Base-by-base conservation (phyloP, 257 asterid species). In the Oldenlandia corymbosa region DNA sequence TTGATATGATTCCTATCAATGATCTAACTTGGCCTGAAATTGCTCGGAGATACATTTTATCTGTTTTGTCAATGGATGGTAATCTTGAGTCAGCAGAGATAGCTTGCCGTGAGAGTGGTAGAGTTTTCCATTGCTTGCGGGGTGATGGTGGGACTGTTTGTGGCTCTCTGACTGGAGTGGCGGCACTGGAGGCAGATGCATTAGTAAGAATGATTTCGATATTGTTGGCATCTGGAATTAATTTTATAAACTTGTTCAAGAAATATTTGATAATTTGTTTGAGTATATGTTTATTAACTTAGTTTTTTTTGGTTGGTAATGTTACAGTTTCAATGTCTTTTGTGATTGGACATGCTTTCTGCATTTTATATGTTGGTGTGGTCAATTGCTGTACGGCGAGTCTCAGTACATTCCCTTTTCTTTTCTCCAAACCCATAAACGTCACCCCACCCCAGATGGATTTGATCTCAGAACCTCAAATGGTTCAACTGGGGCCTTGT, bases 21-120 rank as follows among this genome's bases (percentile, higher is more conserved):
- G 94, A 77, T 72, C 80, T 93, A 69, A 90, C 99, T 1, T 93
- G 97, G 99, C 97, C 85, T 58, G 99, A 93, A 86, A 78, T 93
- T 56, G 86, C 95, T 55, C 83, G 99, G 73, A 83, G 99, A 68
- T 90, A 83, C 67, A 83, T 84, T 70, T 66, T 85, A 73, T 93
- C 96, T 32, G 84, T 90, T 59, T 66, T 85, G 46, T 74, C 94
- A 41, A 84, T 85, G 97, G 94, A 87, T 46, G 87, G 93, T 62
- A 84, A 81, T 76, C 94, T 83, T 75, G 97, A 93, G 55, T 87
- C 95, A 36, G 54, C 88, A 20, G 99, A 93, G 68, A 76, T 83
- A 71, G 88, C 86, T 62, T 77, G 71, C 83, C 91, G 91, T 62
- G 99, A 87, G 77, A 88, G 99, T 61, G 87, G 95, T 34, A 90